Percentiles rank a stretch among this genome's conserved stretches.
Evolutionary conservation across 306 rosid species (phyloP).

Genomic region (Ormosia semicastrata): DNA sequence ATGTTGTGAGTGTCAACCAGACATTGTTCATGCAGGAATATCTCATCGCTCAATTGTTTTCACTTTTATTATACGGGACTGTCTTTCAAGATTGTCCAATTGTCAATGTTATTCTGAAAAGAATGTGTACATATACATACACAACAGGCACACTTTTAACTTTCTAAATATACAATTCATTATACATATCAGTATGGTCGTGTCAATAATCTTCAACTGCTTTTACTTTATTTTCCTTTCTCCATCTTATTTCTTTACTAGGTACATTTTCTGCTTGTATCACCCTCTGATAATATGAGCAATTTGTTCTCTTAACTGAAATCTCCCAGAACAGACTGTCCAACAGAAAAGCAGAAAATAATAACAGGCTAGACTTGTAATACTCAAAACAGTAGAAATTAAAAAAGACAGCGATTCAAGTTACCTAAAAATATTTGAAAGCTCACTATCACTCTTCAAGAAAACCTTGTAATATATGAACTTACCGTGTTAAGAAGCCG

Average conservation of each 20-base stretch:
- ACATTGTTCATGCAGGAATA: too few species aligned
- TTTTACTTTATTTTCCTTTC: constrained; percentile 13
- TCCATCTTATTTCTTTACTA: constrained; percentile 18
- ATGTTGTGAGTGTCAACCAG: too few species aligned
- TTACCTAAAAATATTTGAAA: not conserved
- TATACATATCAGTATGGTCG: constrained; percentile 23
- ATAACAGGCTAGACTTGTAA: constrained; percentile 8
- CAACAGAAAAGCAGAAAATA: constrained; percentile 16
- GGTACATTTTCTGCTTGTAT: constrained; percentile 22
- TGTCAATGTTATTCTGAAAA: constrained; percentile 15
- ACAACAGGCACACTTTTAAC: constrained; percentile 10
- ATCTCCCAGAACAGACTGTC: constrained; percentile 62
- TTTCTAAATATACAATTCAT: constrained; percentile 19
- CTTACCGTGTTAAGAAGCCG: constrained; percentile 85
- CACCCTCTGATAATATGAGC: constrained; percentile 3
- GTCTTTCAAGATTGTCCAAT: not conserved
- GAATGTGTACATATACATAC: constrained; percentile 16
- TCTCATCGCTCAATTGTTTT: too few species aligned
- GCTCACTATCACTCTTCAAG: not conserved
- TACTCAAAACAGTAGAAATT: not conserved
- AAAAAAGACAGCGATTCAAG: not conserved
- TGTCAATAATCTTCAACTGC: constrained; percentile 9
- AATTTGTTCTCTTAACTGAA: constrained; percentile 39
- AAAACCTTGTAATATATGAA: constrained; percentile 10
- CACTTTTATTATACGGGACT: not conserved